Base-by-base conservation (phyloP, 2,329 filamentous ascomycete species). In the Aureobasidium sp. region DNA sequence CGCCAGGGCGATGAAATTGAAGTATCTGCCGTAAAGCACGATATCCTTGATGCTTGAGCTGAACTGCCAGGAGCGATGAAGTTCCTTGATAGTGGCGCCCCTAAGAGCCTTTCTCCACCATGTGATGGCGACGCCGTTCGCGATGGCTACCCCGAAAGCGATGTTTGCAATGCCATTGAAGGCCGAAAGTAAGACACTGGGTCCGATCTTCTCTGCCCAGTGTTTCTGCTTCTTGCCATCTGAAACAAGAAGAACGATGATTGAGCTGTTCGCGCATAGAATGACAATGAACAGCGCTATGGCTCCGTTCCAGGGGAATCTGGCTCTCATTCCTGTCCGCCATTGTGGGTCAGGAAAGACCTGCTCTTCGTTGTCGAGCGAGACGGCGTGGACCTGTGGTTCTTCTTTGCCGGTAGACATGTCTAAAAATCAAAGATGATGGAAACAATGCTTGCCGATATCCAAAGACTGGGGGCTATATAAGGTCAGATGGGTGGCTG, bases 1-100 rank as follows among this genome's bases (percentile, higher is more conserved):
- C 1, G 68, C 67, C 2, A 70, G 60, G 6, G 68, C 68, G 27
- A 69, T 68, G 41, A 68, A 36, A 61, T 70, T 70, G 65, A 70
- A 69, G 62, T 66, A 67, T 58, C 63, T 68, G 22, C 63, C 67
- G 3, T 57, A 64, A 0, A 68, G 49, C 4, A 67, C 39, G 3
- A 69, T 47, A 5, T 67, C 63, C 20, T 67, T 65, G 39, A 69
- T 39, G 22, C 64, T 67, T 22, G 64, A 63, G 56, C 64, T 65
- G 62, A 69, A 70, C 9, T 61, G 53, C 65, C 67, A 70, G 1
- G 65, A 67, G 1, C 65, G 62, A 37, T 70, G 67, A 2, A 69
- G 64, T 20, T 69, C 59, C n/a, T 65, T 34, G 22, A 69, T 67
- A 6, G 67, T 68, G 2, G 64, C 63, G 9, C 68, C 68, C 45